phyloP scores from a whole-genome alignment of 192 early-diverging fungal genomes.

The Phycomyces nitens region DNA sequence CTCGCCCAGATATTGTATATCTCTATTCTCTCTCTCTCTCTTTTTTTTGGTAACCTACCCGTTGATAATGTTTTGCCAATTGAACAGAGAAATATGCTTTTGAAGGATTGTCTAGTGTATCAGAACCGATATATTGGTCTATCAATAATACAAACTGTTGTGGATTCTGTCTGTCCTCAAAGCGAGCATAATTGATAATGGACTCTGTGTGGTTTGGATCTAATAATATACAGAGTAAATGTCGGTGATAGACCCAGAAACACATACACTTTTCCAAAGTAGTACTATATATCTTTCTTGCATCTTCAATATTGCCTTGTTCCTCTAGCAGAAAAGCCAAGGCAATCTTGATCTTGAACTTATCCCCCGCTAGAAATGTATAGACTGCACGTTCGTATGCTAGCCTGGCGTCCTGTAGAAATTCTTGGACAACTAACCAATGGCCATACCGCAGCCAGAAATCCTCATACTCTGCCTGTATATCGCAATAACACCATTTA shows the following conservation, averaged over 20 bases:
- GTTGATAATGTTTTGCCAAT: constrained; percentile 48
- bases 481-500: background rate
- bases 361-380: constrained; percentile 54
- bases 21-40: no score
- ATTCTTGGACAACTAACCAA: constrained; percentile 46
- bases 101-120: constrained; percentile 41
- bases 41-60: constrained; percentile 39
- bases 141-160: constrained; percentile 40
- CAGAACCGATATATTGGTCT: constrained; percentile 34
- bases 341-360: constrained; percentile 53
- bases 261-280: constrained; percentile 51
- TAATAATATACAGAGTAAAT: constrained; percentile 18
- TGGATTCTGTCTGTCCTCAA: constrained; percentile 56
- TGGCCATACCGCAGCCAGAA: constrained; percentile 71
- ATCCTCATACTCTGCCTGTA: constrained; percentile 73
- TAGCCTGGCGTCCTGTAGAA: constrained; percentile 44
- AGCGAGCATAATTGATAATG: constrained; percentile 57
- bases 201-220: constrained; percentile 68
- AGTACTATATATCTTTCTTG: constrained; percentile 53
- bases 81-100: constrained; percentile 53
- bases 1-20: no score
- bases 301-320: constrained; percentile 47
- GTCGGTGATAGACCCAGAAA: background rate
- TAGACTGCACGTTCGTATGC: constrained; percentile 53
- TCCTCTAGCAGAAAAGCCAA: constrained; percentile 65